phyloP scores from a whole-genome alignment of 176 grass and related monocot genomes.

The Dactylis glomerata region DNA sequence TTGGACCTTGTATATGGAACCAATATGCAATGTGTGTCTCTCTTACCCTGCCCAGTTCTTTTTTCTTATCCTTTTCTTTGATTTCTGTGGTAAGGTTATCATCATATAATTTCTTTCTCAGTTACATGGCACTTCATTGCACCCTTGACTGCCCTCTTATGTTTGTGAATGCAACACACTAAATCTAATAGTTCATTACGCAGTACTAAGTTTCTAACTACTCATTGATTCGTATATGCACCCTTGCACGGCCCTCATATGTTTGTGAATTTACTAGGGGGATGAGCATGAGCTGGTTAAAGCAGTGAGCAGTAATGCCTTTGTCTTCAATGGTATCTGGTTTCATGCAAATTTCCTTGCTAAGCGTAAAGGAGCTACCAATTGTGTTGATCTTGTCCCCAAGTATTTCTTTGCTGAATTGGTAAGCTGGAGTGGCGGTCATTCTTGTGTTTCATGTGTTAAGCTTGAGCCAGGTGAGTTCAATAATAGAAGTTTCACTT shows the following conservation, averaged over 20 bases:
- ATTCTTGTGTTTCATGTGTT: not conserved
- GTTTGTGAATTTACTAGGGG: not conserved
- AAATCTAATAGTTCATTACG: not conserved
- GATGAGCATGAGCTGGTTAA: not conserved
- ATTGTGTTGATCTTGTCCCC: not conserved
- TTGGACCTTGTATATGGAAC: not conserved
- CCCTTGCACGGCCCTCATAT: not conserved
- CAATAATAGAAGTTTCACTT: not conserved
- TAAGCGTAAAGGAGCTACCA: not conserved
- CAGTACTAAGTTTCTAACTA: not conserved
- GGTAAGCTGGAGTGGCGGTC: not conserved
- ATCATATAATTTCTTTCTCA: not conserved
- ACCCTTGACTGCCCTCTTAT: not conserved
- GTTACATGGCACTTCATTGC: not conserved
- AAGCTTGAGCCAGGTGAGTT: not conserved
- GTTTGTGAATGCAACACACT: not conserved
- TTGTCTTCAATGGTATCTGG: conserved; percentile 2
- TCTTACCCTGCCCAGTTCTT: not conserved
- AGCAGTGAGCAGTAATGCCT: not conserved
- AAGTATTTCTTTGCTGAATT: not conserved
- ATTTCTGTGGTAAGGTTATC: not conserved
- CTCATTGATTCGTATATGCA: not conserved
- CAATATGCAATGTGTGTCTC: not conserved
- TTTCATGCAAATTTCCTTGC: not conserved
- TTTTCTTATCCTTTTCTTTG: not conserved